phyloP scores from a whole-genome alignment of 805 yeast genomes.

The Schizosaccharomyces octosporus region DNA sequence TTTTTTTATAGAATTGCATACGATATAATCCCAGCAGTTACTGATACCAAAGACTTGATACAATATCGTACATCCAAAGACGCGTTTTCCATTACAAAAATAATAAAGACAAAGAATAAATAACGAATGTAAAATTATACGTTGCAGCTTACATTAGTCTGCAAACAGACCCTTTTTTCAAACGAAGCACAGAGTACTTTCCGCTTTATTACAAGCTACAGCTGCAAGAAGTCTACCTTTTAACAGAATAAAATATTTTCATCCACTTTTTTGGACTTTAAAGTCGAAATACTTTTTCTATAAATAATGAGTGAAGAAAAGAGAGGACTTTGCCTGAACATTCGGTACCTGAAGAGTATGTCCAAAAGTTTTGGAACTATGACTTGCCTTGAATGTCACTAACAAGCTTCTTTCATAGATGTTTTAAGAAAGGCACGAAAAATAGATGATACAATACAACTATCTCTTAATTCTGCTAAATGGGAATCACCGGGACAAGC shows the following conservation, averaged over 20 bases:
- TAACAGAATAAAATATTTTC: not conserved
- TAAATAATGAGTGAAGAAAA: not conserved
- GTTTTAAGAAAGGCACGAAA: not conserved
- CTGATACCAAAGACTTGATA: too few species aligned
- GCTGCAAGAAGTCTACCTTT: not conserved
- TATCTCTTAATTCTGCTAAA: not conserved
- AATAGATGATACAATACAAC: not conserved
- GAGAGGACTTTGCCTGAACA: not conserved
- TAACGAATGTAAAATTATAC: too few species aligned
- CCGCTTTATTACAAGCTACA: not conserved
- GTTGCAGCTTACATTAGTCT: too few species aligned
- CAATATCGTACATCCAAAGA: too few species aligned
- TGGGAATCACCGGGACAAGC: not conserved
- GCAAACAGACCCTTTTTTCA: not conserved
- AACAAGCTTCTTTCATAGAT: not conserved
- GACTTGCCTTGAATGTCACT: not conserved
- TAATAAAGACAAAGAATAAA: too few species aligned
- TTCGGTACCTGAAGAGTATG: not conserved
- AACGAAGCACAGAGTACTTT: not conserved
- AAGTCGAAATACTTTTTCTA: not conserved
- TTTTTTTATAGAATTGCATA: too few species aligned
- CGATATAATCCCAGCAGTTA: too few species aligned
- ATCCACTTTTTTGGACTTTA: not conserved
- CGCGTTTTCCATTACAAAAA: too few species aligned
- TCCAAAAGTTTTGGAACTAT: not conserved